Conservation (phyloP, 257 asterid genomes). For the Fraxinus quadrangulata region DNA sequence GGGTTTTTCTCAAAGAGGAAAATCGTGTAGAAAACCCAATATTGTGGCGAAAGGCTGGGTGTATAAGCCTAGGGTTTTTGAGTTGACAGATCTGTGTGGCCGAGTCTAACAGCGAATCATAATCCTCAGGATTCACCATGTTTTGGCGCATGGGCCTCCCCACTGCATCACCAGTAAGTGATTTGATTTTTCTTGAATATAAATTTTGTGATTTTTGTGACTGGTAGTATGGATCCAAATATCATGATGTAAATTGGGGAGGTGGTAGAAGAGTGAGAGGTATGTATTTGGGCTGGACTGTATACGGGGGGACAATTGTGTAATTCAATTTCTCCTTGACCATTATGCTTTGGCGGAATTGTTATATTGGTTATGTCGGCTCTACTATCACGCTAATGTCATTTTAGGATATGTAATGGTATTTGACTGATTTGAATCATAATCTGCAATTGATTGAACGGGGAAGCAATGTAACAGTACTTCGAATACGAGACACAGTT, state of each 20-base stretch:
- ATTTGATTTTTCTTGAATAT: conserved; percentile 2
- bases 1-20: conserved; percentile 15
- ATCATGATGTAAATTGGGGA: conserved; percentile 17
- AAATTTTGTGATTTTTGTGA: not conserved
- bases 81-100: conserved; percentile 47
- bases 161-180: conserved; percentile 78
- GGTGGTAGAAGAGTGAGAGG: conserved; percentile 14
- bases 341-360: conserved; percentile 24
- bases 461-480: conserved; percentile 28
- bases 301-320: not conserved
- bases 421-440: not conserved
- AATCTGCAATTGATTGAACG: no score
- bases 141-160: conserved; percentile 90
- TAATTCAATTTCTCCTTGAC: conserved; percentile 19
- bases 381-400: conserved; percentile 16
- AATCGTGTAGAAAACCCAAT: conserved; percentile 7
- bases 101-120: conserved; percentile 29
- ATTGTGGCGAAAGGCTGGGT: conserved; percentile 33
- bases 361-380: conserved; percentile 4
- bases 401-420: not conserved
- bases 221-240: conserved; percentile 31
- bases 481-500: conserved; percentile 20
- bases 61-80: conserved; percentile 42
- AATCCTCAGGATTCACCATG: conserved; percentile 44
- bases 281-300: conserved; percentile 13